These are phyloP conservation scores for Fusarium begoniae DNA, from an alignment of 2,329 filamentous ascomycete genomes.

Conservation along the genomic window DNA sequence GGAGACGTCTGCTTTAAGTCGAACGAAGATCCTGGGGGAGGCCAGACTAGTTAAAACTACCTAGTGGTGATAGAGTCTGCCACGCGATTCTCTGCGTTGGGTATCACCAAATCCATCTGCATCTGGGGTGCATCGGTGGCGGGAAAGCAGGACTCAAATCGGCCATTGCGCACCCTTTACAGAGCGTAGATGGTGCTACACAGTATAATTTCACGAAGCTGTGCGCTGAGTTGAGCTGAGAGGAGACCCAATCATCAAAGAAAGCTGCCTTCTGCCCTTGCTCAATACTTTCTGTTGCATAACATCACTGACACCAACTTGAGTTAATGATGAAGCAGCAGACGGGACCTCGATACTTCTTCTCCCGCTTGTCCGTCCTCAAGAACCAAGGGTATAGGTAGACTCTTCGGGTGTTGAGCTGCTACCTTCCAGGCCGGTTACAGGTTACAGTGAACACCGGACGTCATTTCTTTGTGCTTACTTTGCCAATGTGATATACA, in stretches of 20 bases:
- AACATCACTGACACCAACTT: neutral
- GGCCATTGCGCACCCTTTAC: slow-evolving; percentile 10
- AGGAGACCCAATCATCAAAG: slow-evolving; percentile 9
- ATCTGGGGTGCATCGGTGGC: neutral
- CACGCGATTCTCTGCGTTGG: neutral
- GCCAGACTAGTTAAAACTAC: neutral
- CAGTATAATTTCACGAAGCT: neutral
- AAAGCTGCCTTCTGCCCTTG: slow-evolving; percentile 1
- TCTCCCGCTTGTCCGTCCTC: slow-evolving; percentile 18
- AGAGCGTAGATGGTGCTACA: neutral
- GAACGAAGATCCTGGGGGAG: neutral
- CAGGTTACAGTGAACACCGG: neutral
- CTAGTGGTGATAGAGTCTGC: slow-evolving; percentile 7
- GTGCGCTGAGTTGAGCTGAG: slow-evolving; percentile 3
- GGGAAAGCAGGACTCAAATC: slow-evolving; percentile 2
- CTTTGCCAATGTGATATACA: neutral
- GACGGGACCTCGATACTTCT: neutral
- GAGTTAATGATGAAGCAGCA: neutral
- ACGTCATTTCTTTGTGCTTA: slow-evolving; percentile 13
- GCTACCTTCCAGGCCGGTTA: neutral
- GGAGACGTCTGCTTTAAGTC: slow-evolving; percentile 9
- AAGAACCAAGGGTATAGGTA: slow-evolving; percentile 9
- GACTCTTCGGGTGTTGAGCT: neutral
- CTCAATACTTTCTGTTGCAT: slow-evolving; percentile 2
- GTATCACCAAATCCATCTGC: slow-evolving; percentile 10